Percentiles rank a stretch among this genome's conserved stretches.
Evolutionary conservation across 108 stramenopile species (phyloP).

Genomic region (Bacterosira constricta): DNA sequence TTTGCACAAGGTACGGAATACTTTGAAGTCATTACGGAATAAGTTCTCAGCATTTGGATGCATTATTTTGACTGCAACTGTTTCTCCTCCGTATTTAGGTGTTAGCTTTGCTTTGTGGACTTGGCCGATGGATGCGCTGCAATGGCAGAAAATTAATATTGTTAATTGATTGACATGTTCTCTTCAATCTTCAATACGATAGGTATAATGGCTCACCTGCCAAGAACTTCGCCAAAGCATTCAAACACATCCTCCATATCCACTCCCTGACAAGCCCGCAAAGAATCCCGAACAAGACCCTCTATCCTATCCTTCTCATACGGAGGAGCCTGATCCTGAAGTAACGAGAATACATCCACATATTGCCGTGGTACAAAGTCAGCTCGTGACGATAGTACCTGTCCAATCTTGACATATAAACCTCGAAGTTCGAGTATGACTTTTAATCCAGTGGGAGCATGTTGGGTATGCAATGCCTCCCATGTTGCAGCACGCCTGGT

Average conservation of each 20-base stretch:
- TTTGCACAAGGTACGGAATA: constrained; percentile 69
- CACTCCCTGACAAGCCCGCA: constrained; percentile 33
- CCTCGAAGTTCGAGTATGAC: constrained; percentile 63
- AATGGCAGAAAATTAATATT: neutral
- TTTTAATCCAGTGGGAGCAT: constrained; percentile 51
- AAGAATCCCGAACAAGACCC: constrained; percentile 42
- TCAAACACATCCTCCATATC: constrained; percentile 69
- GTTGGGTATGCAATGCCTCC: constrained; percentile 50
- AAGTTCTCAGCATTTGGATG: constrained; percentile 63
- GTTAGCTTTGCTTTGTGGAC: constrained; percentile 61
- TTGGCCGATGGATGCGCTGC: constrained; percentile 74
- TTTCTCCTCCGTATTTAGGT: constrained; percentile 22
- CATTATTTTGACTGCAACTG: constrained; percentile 77
- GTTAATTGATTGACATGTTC: neutral
- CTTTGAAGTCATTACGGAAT: constrained; percentile 71
- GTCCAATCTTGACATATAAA: constrained; percentile 61
- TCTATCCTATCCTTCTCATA: constrained; percentile 51
- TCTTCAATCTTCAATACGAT: too few species aligned
- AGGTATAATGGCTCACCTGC: constrained; percentile 6
- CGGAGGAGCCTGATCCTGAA: constrained; percentile 72
- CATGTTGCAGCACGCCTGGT: constrained; percentile 51
- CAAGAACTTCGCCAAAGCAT: constrained; percentile 60
- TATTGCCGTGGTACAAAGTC: constrained; percentile 78
- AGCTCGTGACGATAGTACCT: constrained; percentile 64
- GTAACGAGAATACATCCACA: constrained; percentile 51